phyloP scores from a whole-genome alignment of 2,329 filamentous ascomycete species.

The Metarhizium album region DNA sequence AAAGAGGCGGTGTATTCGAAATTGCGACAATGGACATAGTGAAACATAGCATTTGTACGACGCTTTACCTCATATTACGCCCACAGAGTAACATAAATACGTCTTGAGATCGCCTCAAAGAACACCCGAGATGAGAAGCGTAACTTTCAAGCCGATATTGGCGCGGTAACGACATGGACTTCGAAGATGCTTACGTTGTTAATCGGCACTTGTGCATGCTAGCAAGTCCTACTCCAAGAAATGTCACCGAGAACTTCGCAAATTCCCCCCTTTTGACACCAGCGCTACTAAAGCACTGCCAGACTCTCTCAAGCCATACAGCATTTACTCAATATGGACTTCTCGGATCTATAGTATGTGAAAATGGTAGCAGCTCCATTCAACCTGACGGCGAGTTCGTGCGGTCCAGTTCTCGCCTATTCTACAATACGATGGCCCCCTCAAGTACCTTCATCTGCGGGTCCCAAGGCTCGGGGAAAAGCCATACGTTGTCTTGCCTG shows the following conservation, averaged over 20 bases:
- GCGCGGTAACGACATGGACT: not conserved
- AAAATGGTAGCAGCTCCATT: not conserved
- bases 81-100: too few species aligned
- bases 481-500: constrained; percentile 44
- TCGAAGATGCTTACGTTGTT: not conserved
- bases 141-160: not conserved
- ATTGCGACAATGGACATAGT: too few species aligned
- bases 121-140: too few species aligned
- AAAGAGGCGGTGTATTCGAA: too few species aligned
- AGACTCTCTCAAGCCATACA: not conserved
- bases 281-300: not conserved
- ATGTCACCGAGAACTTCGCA: not conserved
- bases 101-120: too few species aligned
- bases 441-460: constrained; percentile 53
- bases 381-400: not conserved
- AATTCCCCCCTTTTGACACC: too few species aligned
- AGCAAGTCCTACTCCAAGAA: not conserved
- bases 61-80: too few species aligned
- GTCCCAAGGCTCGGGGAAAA: constrained; percentile 52
- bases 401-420: constrained; percentile 14
- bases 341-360: not conserved
- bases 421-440: constrained; percentile 36
- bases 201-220: not conserved
- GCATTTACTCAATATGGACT: constrained; percentile 7
- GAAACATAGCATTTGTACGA: too few species aligned